A percentile compares a stretch with the other conserved stretches of the same genome.
These are phyloP conservation scores for Talaromyces liani DNA, from an alignment of 495 filamentous ascomycete genomes.

Conservation along the genomic window DNA sequence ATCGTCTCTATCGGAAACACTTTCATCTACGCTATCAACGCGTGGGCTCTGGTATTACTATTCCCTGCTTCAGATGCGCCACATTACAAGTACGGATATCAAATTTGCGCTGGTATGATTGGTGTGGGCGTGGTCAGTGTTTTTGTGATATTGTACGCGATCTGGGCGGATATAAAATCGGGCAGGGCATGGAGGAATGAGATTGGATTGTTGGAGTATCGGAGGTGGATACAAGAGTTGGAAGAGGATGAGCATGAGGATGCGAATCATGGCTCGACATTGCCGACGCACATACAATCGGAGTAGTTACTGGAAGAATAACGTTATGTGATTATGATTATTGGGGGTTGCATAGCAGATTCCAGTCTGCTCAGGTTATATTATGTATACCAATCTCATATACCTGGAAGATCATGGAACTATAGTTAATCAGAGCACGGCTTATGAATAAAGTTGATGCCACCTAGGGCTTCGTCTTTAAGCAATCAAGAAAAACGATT, in stretches of 20 bases:
- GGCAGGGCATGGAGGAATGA: conserved; percentile 3
- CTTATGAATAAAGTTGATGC: no score
- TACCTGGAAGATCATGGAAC: no score
- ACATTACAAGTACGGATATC: conserved; percentile 1
- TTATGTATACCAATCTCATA: no score
- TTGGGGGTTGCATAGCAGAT: no score
- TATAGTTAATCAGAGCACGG: no score
- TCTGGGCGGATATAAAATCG: not conserved
- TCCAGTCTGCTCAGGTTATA: no score
- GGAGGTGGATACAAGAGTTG: not conserved
- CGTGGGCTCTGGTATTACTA: not conserved
- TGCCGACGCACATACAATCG: not conserved
- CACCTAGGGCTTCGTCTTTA: no score
- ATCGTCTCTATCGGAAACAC: not conserved
- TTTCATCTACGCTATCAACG: not conserved
- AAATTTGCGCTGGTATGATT: not conserved
- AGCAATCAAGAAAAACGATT: no score
- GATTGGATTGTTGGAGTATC: conserved; percentile 4
- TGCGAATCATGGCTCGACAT: not conserved
- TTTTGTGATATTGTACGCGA: not conserved
- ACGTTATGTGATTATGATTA: no score
- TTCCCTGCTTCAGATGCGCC: not conserved
- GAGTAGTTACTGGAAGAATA: not conserved
- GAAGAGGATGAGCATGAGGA: not conserved
- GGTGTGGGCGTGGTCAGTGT: not conserved